Evolutionary conservation across 148 eudicot genomes (phyloP), one percentile per base, ranked within the genome.

Genomic region (Nyssa sinensis): DNA sequence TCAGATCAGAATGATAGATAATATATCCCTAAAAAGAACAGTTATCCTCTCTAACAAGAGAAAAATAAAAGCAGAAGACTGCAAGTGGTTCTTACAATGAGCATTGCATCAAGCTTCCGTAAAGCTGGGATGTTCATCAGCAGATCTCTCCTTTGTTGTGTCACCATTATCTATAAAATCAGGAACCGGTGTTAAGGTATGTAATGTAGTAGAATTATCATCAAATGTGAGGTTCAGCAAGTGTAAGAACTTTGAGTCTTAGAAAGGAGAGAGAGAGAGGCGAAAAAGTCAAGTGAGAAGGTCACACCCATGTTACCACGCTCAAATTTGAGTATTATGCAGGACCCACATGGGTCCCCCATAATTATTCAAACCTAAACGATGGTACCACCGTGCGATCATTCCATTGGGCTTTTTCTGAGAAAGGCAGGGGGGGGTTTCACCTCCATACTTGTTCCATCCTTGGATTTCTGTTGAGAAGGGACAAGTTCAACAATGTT

Each of bases 91-190:
- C 88, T 82, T 78, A 88, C 87, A 74, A 84, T 80, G 29, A 89
- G 86, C 93, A 86, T 86, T 7, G 83, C 79, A 30, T 89, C 93
- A 29, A 89, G 90, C 83, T 89, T 89, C 64, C 90, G 78, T 63
- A 89, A 78, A 2, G 88, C 93, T 33, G 93, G 93, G 72, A 89
- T 83, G 70, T 86, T 85, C 79, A 84, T 88, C 19, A 71, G 81
- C 47, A 89, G 81, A 77, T 89, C 93, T 66, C 35, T 76, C 73
- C 92, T 73, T 71, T 88, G 90, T 77, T 80, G 84, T 17, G 90
- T 80, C 49, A 70, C 85, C 92, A 88, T 88, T 30, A 88, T 81
- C 91, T 88, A 82, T 68, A 32, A 58, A 69, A 77, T 27, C 47
- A 62, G 25, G 33, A 65, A 59, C 27, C 28, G 13, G 51, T 57